Evolutionary conservation across 257 asterid species (phyloP).

Genomic region (Linderniella brevidens): DNA sequence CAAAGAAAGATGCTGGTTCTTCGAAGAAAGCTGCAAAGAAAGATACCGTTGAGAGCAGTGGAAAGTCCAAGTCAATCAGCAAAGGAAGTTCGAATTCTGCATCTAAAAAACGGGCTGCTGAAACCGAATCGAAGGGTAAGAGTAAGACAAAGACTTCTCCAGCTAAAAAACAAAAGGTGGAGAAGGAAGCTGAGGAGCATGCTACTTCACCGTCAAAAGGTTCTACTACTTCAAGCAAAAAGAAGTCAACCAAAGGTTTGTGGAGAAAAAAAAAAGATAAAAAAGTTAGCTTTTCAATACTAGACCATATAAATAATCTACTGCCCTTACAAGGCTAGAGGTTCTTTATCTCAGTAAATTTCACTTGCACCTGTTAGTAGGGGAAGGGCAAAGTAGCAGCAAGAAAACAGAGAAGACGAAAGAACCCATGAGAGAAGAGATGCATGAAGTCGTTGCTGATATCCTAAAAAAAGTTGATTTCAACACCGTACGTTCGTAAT

Average conservation of each 20-base stretch:
- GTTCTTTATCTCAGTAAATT: neutral
- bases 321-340: too few species aligned
- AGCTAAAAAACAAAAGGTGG: constrained; percentile 32
- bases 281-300: neutral
- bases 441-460: constrained; percentile 34
- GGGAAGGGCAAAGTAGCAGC: constrained; percentile 27
- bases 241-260: constrained; percentile 20
- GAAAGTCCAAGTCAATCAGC: constrained; percentile 31
- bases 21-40: too few species aligned
- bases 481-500: constrained; percentile 47
- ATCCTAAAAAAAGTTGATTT: constrained; percentile 82
- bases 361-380: constrained; percentile 17
- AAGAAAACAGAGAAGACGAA: constrained; percentile 17
- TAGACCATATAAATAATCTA: neutral
- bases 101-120: constrained; percentile 35
- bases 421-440: constrained; percentile 57
- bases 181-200: constrained; percentile 31
- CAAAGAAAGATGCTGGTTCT: too few species aligned
- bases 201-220: constrained; percentile 18
- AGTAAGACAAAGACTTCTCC: constrained; percentile 19
- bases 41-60: constrained; percentile 14
- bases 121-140: constrained; percentile 25
- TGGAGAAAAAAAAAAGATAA: constrained; percentile 14
- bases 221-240: constrained; percentile 35
- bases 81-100: constrained; percentile 25